phyloP scores from a whole-genome alignment of 306 rosid genomes.

The Medicago truncatula region MtrunA17r5.0-ANR NC_053046.1:3641501-3642000 shows the following conservation, averaged over 20 bases:
- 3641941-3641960: constrained; percentile 26
- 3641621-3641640: too few species aligned
- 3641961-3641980: constrained; percentile 64
- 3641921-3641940: constrained; percentile 37
- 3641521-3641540: too few species aligned
- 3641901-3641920: constrained; percentile 43
- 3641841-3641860: constrained; percentile 30
- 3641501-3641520: too few species aligned
- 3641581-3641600: too few species aligned
- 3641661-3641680: neutral
- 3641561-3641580: too few species aligned
- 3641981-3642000: constrained; percentile 40
- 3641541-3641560: too few species aligned
- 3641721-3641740: neutral
- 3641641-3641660: neutral
- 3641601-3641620: too few species aligned
- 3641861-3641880: constrained; percentile 46
- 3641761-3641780: constrained; percentile 20
- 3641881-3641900: constrained; percentile 39
- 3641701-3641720: neutral
- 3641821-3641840: constrained; percentile 31
- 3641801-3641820: constrained; percentile 35
- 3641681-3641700: neutral
- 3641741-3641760: neutral
- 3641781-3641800: constrained; percentile 19